Evolutionary conservation across 805 yeast genomes (phyloP).

Genomic region (Yarrowia hollandica): DNA sequence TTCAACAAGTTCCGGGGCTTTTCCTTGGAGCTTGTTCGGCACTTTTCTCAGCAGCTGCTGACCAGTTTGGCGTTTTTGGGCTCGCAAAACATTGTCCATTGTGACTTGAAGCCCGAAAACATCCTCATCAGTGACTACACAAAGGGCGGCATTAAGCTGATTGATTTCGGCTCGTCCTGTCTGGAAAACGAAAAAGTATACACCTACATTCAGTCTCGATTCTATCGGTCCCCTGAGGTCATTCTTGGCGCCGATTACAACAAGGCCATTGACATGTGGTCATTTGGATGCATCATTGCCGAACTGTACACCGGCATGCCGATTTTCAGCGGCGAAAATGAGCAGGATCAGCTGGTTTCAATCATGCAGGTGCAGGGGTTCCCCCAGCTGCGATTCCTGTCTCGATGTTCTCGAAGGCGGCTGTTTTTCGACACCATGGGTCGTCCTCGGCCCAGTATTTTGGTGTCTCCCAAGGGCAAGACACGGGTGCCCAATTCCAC

Average conservation of each 20-base stretch:
- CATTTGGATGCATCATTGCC: slow-evolving; percentile 93
- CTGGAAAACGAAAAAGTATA: slow-evolving; percentile 75
- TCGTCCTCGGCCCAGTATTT: slow-evolving; percentile 36
- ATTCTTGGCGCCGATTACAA: slow-evolving; percentile 88
- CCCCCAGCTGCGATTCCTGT: slow-evolving; percentile 54
- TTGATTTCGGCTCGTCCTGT: slow-evolving; percentile 71
- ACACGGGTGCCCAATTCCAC: slow-evolving; percentile 36
- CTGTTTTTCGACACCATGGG: slow-evolving; percentile 45
- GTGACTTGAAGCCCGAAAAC: slow-evolving; percentile 87
- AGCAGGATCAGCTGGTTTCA: slow-evolving; percentile 83
- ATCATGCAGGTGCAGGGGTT: slow-evolving; percentile 89
- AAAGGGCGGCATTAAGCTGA: slow-evolving; percentile 58
- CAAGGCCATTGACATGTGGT: slow-evolving; percentile 95
- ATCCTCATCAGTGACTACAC: slow-evolving; percentile 55
- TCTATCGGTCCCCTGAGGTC: slow-evolving; percentile 94
- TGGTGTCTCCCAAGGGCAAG: slow-evolving; percentile 35
- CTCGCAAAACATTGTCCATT: slow-evolving; percentile 61
- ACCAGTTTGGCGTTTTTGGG: slow-evolving; percentile 64
- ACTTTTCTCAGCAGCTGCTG: slow-evolving; percentile 57
- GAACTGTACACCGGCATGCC: slow-evolving; percentile 92
- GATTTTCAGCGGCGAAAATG: slow-evolving; percentile 92
- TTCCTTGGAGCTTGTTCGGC: slow-evolving; percentile 39
- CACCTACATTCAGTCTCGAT: slow-evolving; percentile 92
- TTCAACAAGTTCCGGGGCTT: slow-evolving; percentile 44
- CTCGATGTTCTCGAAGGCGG: slow-evolving; percentile 41